phyloP scores from a whole-genome alignment of 495 filamentous ascomycete species.

The Cercophora samala region DNA sequence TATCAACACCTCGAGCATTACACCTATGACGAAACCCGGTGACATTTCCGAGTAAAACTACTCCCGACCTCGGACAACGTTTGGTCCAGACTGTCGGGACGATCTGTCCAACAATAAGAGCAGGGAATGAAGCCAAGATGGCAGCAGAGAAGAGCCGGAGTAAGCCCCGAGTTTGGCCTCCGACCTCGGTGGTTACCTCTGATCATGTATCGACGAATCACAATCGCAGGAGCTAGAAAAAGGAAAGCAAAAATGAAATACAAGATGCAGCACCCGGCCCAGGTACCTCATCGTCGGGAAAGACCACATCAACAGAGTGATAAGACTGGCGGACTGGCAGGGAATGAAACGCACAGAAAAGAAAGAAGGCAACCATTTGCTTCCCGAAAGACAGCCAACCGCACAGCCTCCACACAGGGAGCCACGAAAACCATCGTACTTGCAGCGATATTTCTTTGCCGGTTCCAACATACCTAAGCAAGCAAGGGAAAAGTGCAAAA shows the following conservation, averaged over 20 bases:
- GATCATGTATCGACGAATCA: background rate
- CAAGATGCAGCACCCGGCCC: background rate
- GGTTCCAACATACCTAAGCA: background rate
- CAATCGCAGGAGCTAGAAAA: background rate
- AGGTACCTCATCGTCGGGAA: background rate
- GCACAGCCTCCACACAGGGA: background rate
- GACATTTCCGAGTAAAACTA: background rate
- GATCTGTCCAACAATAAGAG: background rate
- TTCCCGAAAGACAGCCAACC: background rate
- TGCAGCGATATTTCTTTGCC: background rate
- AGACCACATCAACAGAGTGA: background rate
- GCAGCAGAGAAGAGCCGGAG: background rate
- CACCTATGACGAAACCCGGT: background rate
- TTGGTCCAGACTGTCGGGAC: background rate
- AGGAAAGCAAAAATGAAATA: background rate
- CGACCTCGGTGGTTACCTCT: background rate
- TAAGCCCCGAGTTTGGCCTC: background rate
- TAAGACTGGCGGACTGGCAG: background rate
- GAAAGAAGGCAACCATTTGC: background rate
- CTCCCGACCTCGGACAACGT: background rate
- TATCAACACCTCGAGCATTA: background rate
- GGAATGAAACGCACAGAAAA: background rate
- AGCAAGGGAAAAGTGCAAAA: background rate
- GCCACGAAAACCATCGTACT: background rate
- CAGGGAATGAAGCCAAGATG: background rate